A percentile compares a stretch with the other conserved stretches of the same genome.
Evolutionary conservation across 495 filamentous ascomycete genomes (phyloP).

Genomic region (Penicillium herquei): DNA sequence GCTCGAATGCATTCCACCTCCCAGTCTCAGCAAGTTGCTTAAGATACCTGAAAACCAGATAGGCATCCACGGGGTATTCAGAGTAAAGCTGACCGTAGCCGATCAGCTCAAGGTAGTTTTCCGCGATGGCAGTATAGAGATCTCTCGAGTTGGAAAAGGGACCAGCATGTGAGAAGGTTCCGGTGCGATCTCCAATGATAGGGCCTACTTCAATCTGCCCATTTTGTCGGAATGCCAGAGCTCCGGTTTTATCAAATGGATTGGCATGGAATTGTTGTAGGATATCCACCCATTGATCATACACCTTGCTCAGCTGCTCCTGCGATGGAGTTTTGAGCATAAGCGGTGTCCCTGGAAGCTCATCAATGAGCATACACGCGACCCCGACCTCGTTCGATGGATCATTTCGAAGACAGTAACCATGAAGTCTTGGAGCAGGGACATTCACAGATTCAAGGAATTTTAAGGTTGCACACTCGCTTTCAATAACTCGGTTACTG

Average conservation of each 20-base stretch:
- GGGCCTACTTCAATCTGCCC: conserved; percentile 11
- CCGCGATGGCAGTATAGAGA: no score
- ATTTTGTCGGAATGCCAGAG: conserved; percentile 6
- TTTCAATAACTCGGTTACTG: conserved; percentile 15
- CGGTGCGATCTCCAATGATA: conserved; percentile 19
- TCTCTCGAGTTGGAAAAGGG: no score
- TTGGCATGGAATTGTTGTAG: neutral
- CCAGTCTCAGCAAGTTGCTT: no score
- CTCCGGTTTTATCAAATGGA: conserved; percentile 11
- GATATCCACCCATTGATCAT: conserved; percentile 11
- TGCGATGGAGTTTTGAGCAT: conserved; percentile 8
- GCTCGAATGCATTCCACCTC: neutral
- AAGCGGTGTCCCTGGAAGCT: conserved; percentile 18
- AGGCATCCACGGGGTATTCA: neutral
- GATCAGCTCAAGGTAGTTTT: no score
- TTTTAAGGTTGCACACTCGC: conserved; percentile 23
- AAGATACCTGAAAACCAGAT: neutral
- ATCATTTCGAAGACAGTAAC: conserved; percentile 14
- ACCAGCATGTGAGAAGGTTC: conserved; percentile 3
- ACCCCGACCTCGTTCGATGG: conserved; percentile 13
- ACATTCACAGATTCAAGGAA: conserved; percentile 12
- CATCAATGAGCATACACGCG: conserved; percentile 17
- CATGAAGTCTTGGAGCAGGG: conserved; percentile 13
- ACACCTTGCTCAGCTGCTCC: conserved; percentile 14
- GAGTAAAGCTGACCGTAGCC: neutral